Percentiles rank a stretch among this genome's conserved stretches.
Conservation (phyloP, 108 stramenopile genomes). For the Pseudonitzschia multiseries region DNA sequence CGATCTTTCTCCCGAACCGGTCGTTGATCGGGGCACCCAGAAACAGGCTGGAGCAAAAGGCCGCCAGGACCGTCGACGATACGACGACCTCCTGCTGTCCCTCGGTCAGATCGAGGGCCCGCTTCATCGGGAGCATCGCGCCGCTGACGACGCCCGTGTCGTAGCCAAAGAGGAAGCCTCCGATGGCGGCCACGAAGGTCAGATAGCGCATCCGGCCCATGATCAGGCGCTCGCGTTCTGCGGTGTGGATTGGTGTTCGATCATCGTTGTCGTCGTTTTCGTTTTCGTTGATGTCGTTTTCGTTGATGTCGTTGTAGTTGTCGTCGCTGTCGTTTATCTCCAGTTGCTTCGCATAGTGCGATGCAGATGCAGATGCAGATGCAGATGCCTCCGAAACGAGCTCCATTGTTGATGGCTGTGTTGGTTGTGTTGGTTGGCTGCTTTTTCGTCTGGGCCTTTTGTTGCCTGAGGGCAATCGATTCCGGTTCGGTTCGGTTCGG, state of each 20-base stretch:
- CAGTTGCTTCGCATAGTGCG: no score
- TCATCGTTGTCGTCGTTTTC: neutral
- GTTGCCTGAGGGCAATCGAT: no score
- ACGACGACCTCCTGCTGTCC: slow-evolving; percentile 58
- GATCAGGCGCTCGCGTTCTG: no score
- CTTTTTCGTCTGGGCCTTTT: no score
- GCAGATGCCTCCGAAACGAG: no score
- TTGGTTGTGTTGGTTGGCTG: no score
- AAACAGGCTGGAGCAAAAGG: slow-evolving; percentile 30
- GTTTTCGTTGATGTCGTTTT: neutral
- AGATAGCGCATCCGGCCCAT: slow-evolving; percentile 35
- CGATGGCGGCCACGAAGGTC: slow-evolving; percentile 54
- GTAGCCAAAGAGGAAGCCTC: slow-evolving; percentile 65
- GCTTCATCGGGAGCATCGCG: slow-evolving; percentile 44
- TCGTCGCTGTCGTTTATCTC: no score
- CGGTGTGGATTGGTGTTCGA: no score
- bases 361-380: no score
- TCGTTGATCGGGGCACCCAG: slow-evolving; percentile 49
- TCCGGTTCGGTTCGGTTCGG: no score
- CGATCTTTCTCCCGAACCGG: slow-evolving; percentile 43
- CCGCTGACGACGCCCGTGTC: slow-evolving; percentile 61
- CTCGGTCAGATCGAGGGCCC: slow-evolving; percentile 36
- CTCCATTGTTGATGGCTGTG: no score
- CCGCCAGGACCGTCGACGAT: slow-evolving; percentile 52
- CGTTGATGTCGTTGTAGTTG: no score